Base-by-base conservation (phyloP, 129 eudicot genomes). In the Centella asiatica region DNA sequence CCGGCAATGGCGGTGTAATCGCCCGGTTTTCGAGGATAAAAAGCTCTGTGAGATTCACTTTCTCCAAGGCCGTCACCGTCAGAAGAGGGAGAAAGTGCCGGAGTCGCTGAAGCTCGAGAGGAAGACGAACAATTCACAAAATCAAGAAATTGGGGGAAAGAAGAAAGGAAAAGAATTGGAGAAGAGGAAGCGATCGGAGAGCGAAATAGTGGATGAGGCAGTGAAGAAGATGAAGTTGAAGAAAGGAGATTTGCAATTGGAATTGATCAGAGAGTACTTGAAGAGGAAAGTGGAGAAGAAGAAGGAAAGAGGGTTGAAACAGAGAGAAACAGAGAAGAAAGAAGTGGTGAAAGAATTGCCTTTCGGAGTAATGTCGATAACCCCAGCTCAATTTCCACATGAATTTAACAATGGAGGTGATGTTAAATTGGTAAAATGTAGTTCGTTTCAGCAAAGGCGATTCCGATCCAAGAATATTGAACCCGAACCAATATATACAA, bases 381-480 rank as follows among this genome's bases (percentile, higher is more conserved):
- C 97, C 1, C 78, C 80, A 0, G 51, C 79, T 7, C 47, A 67
- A 36, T 45, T 66, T 7, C 51, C 67, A 47, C 67, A 45, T n/a
- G 26, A 37, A 0, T 24, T 53, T 4, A 62, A 32, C 63, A 80
- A 78, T 69, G 81, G 64, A 29, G 72, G 34, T 62, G 75, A 62
- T 76, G 83, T 85, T 47, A 93, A 93, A 68, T 15, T 92, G 20
- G 50, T 46, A 28, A 70, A 66, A 56, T 64, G 73, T 14, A 49
- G 47, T 39, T 72, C 69, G 22, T 17, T 58, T 51, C 40, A 70
- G 17, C 68, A 64, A 8, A 82, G 95, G 86, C 46, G 72, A 56
- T 92, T 93, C 31, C 69, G 99, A 47, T 93, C 99, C 3, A 93
- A 93, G 59, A 87, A 87, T 67, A 76, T 87, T 1, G 96, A 93